Evolutionary conservation across 148 eudicot species (phyloP).

Genomic region (Camellia granthamiana): DNA sequence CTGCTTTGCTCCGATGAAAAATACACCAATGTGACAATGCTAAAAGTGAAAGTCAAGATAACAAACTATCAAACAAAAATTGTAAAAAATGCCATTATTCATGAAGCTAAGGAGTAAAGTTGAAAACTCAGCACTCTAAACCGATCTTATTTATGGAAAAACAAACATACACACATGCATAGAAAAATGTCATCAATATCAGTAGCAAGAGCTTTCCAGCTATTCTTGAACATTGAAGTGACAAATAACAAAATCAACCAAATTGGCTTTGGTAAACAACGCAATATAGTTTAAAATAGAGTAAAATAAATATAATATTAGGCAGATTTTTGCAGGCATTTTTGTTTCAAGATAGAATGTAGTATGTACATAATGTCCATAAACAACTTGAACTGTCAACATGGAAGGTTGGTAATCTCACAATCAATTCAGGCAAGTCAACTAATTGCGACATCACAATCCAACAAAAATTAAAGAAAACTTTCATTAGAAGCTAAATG

Average conservation of each 20-base stretch:
- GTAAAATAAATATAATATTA: neutral
- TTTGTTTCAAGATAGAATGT: neutral
- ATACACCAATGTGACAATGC: slow-evolving; percentile 99
- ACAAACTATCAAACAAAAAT: slow-evolving; percentile 6
- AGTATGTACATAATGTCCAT: neutral
- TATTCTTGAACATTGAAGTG: neutral
- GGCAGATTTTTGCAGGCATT: neutral
- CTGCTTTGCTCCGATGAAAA: slow-evolving; percentile 90
- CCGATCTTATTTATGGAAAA: neutral
- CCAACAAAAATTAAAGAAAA: neutral
- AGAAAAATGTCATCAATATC: neutral
- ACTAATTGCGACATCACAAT: neutral
- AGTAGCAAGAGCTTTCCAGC: neutral
- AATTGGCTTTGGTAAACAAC: neutral
- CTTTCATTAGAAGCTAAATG: neutral
- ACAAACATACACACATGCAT: neutral
- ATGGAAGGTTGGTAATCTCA: neutral
- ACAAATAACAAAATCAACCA: neutral
- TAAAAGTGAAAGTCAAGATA: slow-evolving; percentile 49
- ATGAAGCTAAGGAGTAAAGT: neutral
- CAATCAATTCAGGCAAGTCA: neutral
- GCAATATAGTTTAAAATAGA: neutral
- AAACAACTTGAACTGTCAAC: neutral
- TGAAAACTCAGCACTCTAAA: neutral
- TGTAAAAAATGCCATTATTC: neutral